Evolutionary conservation across 2,329 filamentous ascomycete species (phyloP), one percentile per base, ranked within the genome.

Genomic region (Diplodia intermedia): DNA sequence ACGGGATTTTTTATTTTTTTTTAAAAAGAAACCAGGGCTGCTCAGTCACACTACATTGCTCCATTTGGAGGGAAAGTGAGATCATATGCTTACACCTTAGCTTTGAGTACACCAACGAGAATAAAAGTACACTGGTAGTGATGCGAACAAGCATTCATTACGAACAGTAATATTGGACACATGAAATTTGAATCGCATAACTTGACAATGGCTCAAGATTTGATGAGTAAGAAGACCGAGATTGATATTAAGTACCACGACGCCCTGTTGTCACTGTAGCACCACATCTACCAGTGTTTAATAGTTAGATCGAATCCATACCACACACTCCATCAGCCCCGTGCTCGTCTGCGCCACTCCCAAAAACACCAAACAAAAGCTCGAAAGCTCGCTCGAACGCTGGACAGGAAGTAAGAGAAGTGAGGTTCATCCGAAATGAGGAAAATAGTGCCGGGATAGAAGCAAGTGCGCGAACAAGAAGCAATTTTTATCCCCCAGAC

Each of bases 321-420:
- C 18, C 26, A 38, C 60, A 62, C 43, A 38, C 36, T 12, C 20
- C n/a, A 5, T 60, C 56, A 43, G 18, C 20, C 18, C 31, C 40
- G 36, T 33, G 29, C 60, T 11, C 14, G 47, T 33, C 18, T 47
- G 18, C 43, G n/a, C 43, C 9, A 20, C 43, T 11, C 20, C 9
- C 43, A 47, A 47, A 62, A 7, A 20, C 12, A 4, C 11, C 8
- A 38, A 52, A 23, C 15, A 9, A 52, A 26, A 47, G 15, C n/a
- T 12, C 29, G 26, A 38, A 60, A 33, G 40, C 60, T 29, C 60
- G 60, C 60, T 63, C 60, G 31, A 63, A 63, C 60, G 60, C 60
- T 63, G 15, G 26, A n/a, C 60, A 62, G 33, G 26, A 40, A 33
- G 18, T 29, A 31, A 3, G 40, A 33, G 23, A 62, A 62, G 26